These are phyloP conservation scores for Knufia fluminis DNA, from an alignment of 2,329 filamentous ascomycete species.

Conservation along the genomic window DNA sequence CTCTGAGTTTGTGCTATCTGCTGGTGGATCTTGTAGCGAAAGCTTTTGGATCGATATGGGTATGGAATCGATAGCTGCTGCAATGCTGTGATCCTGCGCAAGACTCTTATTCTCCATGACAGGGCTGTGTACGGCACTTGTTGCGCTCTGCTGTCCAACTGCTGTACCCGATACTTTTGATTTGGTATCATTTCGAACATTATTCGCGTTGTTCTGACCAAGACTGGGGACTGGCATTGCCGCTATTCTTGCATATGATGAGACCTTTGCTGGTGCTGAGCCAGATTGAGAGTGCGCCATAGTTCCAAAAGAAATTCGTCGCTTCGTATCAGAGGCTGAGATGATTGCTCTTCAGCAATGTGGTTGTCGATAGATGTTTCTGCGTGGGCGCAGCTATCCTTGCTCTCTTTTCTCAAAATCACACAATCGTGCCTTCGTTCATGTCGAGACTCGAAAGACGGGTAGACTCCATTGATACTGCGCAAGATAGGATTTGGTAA, in stretches of 20 bases:
- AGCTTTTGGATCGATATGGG: constrained; percentile 16
- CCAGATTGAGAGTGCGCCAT: constrained; percentile 24
- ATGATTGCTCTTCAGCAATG: background rate
- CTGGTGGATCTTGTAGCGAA: constrained; percentile 13
- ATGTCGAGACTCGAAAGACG: constrained; percentile 16
- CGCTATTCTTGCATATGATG: constrained; percentile 63
- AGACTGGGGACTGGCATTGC: constrained; percentile 31
- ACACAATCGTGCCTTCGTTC: constrained; percentile 19
- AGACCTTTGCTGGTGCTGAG: constrained; percentile 44
- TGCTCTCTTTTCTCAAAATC: constrained; percentile 14
- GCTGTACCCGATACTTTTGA: constrained; percentile 18
- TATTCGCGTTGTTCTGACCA: constrained; percentile 3
- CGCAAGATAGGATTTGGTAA: background rate
- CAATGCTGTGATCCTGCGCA: constrained; percentile 22
- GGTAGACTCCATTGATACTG: constrained; percentile 21
- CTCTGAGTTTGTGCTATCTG: constrained; percentile 5
- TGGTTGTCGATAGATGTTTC: constrained; percentile 4
- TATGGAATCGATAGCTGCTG: constrained; percentile 11
- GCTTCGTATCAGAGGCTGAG: constrained; percentile 20
- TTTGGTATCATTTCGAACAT: constrained; percentile 19
- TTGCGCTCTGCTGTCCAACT: background rate
- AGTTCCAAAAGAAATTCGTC: constrained; percentile 21
- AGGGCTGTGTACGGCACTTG: background rate
- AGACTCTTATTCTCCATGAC: constrained; percentile 10
- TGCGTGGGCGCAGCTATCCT: constrained; percentile 12